Base-by-base conservation (phyloP, 805 yeast species). In the Hanseniaspora meyeri region DNA sequence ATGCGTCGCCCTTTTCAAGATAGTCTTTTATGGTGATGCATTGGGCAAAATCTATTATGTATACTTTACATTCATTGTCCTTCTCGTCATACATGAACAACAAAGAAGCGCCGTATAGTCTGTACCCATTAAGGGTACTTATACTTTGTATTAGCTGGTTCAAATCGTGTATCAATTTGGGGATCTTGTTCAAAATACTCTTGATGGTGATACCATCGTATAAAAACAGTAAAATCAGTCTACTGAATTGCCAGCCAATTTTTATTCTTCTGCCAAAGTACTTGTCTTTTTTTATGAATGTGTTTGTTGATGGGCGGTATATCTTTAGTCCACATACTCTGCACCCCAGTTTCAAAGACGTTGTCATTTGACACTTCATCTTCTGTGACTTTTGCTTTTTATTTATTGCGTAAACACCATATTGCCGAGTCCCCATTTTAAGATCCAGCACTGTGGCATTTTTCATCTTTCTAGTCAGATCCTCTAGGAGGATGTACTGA, bases 361-460 rank as follows among this genome's bases (percentile, higher is more conserved):
- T 91, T 0, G 97, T 91, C 57, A 74, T 70, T 3, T 76, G 71
- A 68, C 99, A 93, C 69, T 93, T 93, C 55, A 75, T 74, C 37
- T 87, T 71, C 70, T 93, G 98, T 0, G 96, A 87, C 49, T 71
- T 66, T 64, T 82, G 84, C 69, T 93, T 93, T 50, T 80, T 71
- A 14, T 70, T 67, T 6, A 76, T 75, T 0, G 97, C 97, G 60
- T 89, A 95, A n/a, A 91, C 84, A 10, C 99, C 98, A 64, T 93
- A 93, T 69, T 93, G 99, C 58, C 99, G 76, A 0, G 99, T 91
- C 0, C 99, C 99, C 97, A 93, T 93, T 66, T 93, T 93, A 63
- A 93, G 74, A 70, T 93, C 99, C 51, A 93, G 72, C 0, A 91
- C 97, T 66, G 96, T 90, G 0, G 98, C 97, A 60, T 78, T 78